phyloP scores from a whole-genome alignment of 1,139 yeast species.

The Debaryomyces singareniensis region DNA sequence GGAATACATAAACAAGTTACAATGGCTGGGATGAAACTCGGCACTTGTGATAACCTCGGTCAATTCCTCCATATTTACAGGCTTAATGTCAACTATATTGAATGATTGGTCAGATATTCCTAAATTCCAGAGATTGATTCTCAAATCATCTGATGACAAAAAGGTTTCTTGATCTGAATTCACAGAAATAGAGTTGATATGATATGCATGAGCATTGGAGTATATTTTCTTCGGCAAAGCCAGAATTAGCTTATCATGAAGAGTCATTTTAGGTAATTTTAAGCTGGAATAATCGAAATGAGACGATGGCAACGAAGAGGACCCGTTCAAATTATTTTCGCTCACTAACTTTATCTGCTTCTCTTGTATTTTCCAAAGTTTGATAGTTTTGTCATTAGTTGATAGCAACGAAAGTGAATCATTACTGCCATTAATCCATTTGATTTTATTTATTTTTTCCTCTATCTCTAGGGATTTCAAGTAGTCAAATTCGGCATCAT shows the following conservation, averaged over 20 bases:
- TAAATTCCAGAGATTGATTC: slow-evolving; percentile 94
- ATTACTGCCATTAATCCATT: slow-evolving; percentile 89
- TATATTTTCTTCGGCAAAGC: slow-evolving; percentile 92
- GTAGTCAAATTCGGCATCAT: slow-evolving; percentile 98
- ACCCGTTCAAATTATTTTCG: slow-evolving; percentile 72
- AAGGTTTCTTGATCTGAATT: slow-evolving; percentile 96
- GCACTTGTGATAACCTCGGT: slow-evolving; percentile 98
- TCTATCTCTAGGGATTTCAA: slow-evolving; percentile 93
- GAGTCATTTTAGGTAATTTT: slow-evolving; percentile 77
- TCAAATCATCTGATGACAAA: slow-evolving; percentile 86
- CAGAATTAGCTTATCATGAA: slow-evolving; percentile 91
- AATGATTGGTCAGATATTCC: slow-evolving; percentile 94
- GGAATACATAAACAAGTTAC: slow-evolving; percentile 95
- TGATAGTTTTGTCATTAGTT: slow-evolving; percentile 95
- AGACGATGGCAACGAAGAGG: slow-evolving; percentile 15
- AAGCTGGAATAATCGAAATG: slow-evolving; percentile 30
- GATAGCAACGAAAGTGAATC: slow-evolving; percentile 83
- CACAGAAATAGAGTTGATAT: slow-evolving; percentile 90
- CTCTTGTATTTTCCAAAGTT: slow-evolving; percentile 93
- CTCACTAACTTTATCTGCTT: slow-evolving; percentile 87
- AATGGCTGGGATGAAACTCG: slow-evolving; percentile 89
- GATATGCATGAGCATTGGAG: slow-evolving; percentile 97
- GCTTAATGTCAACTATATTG: slow-evolving; percentile 95
- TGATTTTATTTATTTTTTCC: slow-evolving; percentile 95
- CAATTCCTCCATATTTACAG: slow-evolving; percentile 97